Evolutionary conservation across 2,329 filamentous ascomycete species (phyloP).

Genomic region (Colletotrichum sp.): DNA sequence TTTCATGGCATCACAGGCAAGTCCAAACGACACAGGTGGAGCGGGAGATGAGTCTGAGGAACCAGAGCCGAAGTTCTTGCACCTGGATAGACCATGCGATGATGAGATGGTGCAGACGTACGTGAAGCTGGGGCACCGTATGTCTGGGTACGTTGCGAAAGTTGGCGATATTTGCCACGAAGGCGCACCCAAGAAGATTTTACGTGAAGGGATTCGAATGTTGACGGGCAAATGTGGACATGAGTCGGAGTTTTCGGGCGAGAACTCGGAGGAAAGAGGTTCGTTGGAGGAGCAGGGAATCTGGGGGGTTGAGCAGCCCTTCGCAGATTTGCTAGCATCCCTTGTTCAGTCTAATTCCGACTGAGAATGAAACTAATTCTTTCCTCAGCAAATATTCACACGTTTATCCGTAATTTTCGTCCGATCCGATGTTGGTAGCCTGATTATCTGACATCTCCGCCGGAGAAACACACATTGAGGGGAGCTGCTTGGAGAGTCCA

Average conservation of each 20-base stretch:
- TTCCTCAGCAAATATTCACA: background rate
- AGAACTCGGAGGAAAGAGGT: background rate
- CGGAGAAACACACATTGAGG: background rate
- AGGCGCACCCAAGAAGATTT: constrained; percentile 22
- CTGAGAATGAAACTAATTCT: background rate
- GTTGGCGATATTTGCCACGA: constrained; percentile 52
- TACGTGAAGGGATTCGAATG: constrained; percentile 21
- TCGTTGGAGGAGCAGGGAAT: background rate
- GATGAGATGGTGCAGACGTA: constrained; percentile 64
- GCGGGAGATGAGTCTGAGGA: background rate
- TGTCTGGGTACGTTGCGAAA: constrained; percentile 55
- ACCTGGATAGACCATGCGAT: constrained; percentile 59
- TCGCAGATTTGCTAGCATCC: background rate
- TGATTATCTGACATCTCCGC: background rate
- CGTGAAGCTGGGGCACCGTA: constrained; percentile 50
- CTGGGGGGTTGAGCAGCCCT: background rate
- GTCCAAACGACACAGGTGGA: background rate
- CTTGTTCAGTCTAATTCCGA: background rate
- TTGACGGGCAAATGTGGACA: background rate
- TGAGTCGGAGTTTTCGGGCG: background rate
- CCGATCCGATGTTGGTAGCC: background rate
- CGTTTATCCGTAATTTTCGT: background rate
- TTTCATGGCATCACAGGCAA: background rate
- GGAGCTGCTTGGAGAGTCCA: background rate
- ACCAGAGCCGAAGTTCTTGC: constrained; percentile 45